Conservation (phyloP, 768 basidiomycete genomes). For the Russula brevipes region DNA sequence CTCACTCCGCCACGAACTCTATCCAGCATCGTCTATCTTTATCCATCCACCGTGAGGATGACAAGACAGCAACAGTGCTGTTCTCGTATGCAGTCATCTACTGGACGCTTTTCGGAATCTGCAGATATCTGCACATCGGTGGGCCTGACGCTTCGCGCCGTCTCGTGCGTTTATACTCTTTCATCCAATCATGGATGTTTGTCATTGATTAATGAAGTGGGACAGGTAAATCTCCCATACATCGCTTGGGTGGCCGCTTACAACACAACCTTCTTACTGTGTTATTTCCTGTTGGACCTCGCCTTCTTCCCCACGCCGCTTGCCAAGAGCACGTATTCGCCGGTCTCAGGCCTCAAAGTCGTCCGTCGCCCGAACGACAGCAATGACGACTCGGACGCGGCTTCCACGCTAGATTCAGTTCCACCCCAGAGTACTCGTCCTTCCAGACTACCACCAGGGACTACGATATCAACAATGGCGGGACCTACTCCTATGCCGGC, state of each 20-base stretch:
- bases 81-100: constrained; percentile 72
- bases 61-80: constrained; percentile 71
- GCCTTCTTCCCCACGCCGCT: constrained; percentile 51
- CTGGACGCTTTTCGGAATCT: constrained; percentile 57
- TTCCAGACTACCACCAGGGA: constrained; percentile 3
- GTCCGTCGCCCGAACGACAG: neutral
- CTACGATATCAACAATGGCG: constrained; percentile 27
- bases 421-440: neutral
- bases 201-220: neutral
- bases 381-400: neutral
- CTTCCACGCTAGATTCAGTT: neutral
- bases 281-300: constrained; percentile 74
- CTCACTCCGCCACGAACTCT: neutral
- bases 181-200: neutral
- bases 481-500: constrained; percentile 31
- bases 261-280: constrained; percentile 80
- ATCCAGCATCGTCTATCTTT: constrained; percentile 4
- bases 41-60: constrained; percentile 48
- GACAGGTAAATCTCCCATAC: constrained; percentile 82
- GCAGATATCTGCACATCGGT: constrained; percentile 31
- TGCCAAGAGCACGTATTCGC: constrained; percentile 33
- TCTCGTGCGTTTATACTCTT: constrained; percentile 42
- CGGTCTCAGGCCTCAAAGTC: constrained; percentile 36
- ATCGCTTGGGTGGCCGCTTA: constrained; percentile 84
- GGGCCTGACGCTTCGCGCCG: constrained; percentile 51